These are phyloP conservation scores for Protostelium mycophagum DNA, from an alignment of 78 protist genomes.

Conservation along the genomic window DNA sequence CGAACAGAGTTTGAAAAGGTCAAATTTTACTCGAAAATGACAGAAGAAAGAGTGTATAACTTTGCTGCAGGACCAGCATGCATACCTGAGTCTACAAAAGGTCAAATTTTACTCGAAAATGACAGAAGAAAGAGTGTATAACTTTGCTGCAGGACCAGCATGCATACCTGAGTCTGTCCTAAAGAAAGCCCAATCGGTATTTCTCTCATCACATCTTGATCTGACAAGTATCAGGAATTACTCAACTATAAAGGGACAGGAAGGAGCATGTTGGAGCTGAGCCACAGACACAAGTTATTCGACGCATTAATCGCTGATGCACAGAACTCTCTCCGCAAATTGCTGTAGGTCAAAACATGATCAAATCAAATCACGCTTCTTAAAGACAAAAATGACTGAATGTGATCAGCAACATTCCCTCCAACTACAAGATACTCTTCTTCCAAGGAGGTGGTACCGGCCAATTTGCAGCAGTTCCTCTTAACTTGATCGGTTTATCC, in stretches of 20 bases:
- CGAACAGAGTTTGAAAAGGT: no score
- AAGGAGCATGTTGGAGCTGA: conserved; percentile 79
- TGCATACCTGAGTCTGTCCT: conserved; percentile 81
- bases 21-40: no score
- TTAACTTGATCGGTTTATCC: conserved; percentile 73
- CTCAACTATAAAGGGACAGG: conserved; percentile 76
- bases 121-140: conserved; percentile 37
- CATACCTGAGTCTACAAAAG: conserved; percentile 16
- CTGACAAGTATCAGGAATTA: no score
- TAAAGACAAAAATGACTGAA: no score
- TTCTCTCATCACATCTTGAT: no score
- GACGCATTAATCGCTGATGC: conserved; percentile 26
- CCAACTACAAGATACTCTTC: conserved; percentile 85
- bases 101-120: no score
- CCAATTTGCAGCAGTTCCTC: conserved; percentile 89
- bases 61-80: no score
- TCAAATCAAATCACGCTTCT: background rate
- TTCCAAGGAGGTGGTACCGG: conserved; percentile 95
- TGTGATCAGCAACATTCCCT: conserved; percentile 81
- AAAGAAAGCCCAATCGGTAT: conserved; percentile 56
- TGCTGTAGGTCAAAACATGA: conserved; percentile 10
- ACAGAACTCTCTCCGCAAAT: conserved; percentile 22
- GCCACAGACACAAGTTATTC: conserved; percentile 79
- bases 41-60: conserved; percentile 34
- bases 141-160: conserved; percentile 96